phyloP scores from a whole-genome alignment of 108 stramenopile species.

The Cyclotella baltica region DNA sequence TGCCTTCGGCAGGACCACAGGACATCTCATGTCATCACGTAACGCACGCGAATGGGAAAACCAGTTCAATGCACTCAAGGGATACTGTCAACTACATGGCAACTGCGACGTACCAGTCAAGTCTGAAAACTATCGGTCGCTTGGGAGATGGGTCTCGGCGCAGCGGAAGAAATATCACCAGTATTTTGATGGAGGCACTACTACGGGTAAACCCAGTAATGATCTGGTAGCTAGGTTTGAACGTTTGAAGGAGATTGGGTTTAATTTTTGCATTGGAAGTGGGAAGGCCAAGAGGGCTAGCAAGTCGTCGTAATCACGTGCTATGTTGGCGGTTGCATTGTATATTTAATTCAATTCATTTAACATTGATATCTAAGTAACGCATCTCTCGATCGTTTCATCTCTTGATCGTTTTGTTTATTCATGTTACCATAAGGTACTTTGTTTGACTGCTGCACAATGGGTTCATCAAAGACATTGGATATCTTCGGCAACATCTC shows the following conservation, averaged over 20 bases:
- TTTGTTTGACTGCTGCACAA: too few relatives aligned
- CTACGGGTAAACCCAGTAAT: not conserved
- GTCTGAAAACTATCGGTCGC: slow-evolving; percentile 12
- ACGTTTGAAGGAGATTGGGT: slow-evolving; percentile 6
- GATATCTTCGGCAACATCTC: too few relatives aligned
- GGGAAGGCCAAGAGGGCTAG: slow-evolving; percentile 8
- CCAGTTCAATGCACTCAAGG: slow-evolving; percentile 8
- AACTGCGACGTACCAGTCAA: slow-evolving; percentile 36
- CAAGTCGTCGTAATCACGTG: too few relatives aligned
- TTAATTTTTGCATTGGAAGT: slow-evolving; percentile 11
- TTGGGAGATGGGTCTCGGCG: slow-evolving; percentile 32
- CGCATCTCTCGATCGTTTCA: too few relatives aligned
- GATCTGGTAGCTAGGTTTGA: not conserved
- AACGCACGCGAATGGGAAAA: slow-evolving; percentile 34
- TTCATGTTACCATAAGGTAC: too few relatives aligned
- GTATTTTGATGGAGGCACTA: not conserved
- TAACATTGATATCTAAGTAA: too few relatives aligned
- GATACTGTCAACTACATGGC: slow-evolving; percentile 15
- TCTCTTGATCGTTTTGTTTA: too few relatives aligned
- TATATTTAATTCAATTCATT: too few relatives aligned
- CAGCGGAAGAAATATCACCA: slow-evolving; percentile 32
- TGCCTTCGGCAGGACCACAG: not conserved
- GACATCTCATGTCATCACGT: slow-evolving; percentile 2
- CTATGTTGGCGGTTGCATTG: not conserved
- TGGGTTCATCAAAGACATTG: too few relatives aligned